Evolutionary conservation across 768 basidiomycete species (phyloP).

Genomic region (Sporobolomyces roseus): DNA sequence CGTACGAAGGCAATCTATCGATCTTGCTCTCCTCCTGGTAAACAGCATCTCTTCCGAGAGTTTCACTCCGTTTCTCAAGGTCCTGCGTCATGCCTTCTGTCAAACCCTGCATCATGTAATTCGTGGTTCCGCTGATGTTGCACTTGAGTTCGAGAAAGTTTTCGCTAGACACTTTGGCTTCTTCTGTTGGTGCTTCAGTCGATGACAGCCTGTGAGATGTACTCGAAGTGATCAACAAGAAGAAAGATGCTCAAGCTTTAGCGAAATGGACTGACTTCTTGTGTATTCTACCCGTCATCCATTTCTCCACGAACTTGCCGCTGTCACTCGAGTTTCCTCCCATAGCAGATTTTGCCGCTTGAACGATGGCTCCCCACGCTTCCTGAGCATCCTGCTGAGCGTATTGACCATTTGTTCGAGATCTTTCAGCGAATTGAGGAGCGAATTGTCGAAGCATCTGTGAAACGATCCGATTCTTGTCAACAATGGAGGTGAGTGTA

Average conservation of each 20-base stretch:
- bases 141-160: constrained; percentile 84
- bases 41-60: constrained; percentile 70
- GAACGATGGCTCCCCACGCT: constrained; percentile 73
- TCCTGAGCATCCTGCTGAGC: constrained; percentile 95
- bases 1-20: constrained; percentile 72
- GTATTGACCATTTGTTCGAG: constrained; percentile 53
- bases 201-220: constrained; percentile 61
- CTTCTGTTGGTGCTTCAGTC: constrained; percentile 77
- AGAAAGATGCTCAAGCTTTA: no score
- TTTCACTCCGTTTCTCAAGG: constrained; percentile 76
- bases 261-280: constrained; percentile 57
- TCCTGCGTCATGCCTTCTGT: constrained; percentile 78
- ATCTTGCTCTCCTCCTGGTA: constrained; percentile 79
- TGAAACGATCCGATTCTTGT: no score
- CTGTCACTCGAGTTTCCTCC: constrained; percentile 21
- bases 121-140: constrained; percentile 80
- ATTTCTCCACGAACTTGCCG: constrained; percentile 72
- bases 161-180: constrained; percentile 61
- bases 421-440: constrained; percentile 81
- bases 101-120: constrained; percentile 83
- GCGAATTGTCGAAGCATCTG: constrained; percentile 64
- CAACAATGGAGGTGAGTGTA: no score
- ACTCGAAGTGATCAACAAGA: background rate
- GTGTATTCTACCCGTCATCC: constrained; percentile 70
- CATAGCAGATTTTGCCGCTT: constrained; percentile 56